phyloP scores from a whole-genome alignment of 768 basidiomycete genomes.

The Cyathus striatus region DNA sequence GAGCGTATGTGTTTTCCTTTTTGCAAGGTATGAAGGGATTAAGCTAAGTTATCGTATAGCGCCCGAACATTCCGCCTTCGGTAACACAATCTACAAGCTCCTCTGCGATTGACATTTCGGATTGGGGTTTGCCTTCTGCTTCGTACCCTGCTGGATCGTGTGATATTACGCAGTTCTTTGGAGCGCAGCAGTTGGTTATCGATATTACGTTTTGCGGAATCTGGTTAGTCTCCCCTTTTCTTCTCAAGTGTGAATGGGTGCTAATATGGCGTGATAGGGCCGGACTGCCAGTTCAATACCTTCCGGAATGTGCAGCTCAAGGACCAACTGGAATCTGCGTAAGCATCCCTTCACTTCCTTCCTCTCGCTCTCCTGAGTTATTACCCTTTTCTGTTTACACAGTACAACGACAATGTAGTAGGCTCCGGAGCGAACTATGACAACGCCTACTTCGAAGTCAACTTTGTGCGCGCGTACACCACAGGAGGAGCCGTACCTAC shows the following conservation, averaged over 20 bases:
- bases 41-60: too few relatives aligned
- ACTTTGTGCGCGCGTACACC: slow-evolving; percentile 45
- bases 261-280: too few relatives aligned
- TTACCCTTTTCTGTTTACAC: not conserved
- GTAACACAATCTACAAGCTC: slow-evolving; percentile 21
- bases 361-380: not conserved
- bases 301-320: slow-evolving; percentile 25
- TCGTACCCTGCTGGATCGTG: slow-evolving; percentile 33
- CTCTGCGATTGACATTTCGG: slow-evolving; percentile 26
- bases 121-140: slow-evolving; percentile 40
- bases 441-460: slow-evolving; percentile 61
- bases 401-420: slow-evolving; percentile 49
- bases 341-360: slow-evolving; percentile 5
- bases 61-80: slow-evolving; percentile 31
- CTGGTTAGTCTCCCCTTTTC: slow-evolving; percentile 21
- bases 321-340: slow-evolving; percentile 32
- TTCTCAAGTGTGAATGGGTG: too few relatives aligned
- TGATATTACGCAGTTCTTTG: slow-evolving; percentile 35
- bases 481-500: not conserved
- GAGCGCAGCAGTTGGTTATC: slow-evolving; percentile 42
- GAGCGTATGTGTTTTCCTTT: slow-evolving; percentile 26
- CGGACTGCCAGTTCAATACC: slow-evolving; percentile 34
- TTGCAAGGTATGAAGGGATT: too few relatives aligned
- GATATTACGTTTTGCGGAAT: slow-evolving; percentile 51
- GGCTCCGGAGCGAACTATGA: slow-evolving; percentile 35